Evolutionary conservation across 441 rosid species (phyloP).

Genomic region (Adansonia gregorii): DNA sequence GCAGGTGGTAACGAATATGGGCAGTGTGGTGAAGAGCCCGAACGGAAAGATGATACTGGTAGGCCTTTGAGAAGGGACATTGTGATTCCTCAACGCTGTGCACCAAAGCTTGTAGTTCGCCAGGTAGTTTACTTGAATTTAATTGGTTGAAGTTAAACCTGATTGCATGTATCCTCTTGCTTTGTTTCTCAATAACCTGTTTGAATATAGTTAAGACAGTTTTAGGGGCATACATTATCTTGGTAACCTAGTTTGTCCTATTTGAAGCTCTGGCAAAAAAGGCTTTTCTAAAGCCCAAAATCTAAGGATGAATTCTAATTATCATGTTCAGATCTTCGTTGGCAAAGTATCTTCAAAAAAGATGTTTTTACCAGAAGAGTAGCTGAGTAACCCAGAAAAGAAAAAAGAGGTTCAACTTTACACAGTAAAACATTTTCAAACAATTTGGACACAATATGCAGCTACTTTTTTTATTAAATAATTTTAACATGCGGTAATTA

Average conservation of each 20-base stretch:
- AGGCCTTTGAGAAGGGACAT: constrained; percentile 87
- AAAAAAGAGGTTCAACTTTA: not conserved
- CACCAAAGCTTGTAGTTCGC: constrained; percentile 78
- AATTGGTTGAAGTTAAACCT: not conserved
- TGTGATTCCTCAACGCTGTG: constrained; percentile 93
- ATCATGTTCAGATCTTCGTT: constrained; percentile 1
- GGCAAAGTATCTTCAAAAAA: constrained; percentile 8
- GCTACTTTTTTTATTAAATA: not conserved
- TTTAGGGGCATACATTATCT: not conserved
- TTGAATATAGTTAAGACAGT: not conserved
- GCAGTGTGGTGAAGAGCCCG: constrained; percentile 99
- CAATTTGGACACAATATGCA: not conserved
- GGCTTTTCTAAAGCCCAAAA: constrained; percentile 5
- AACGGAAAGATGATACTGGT: constrained; percentile 79
- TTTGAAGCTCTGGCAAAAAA: not conserved
- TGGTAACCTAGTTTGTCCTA: not conserved
- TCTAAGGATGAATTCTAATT: not conserved
- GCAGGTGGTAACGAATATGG: constrained; percentile 99
- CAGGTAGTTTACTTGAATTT: constrained; percentile 60
- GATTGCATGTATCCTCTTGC: constrained; percentile 6
- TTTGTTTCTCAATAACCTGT: constrained; percentile 2
- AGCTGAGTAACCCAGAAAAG: not conserved
- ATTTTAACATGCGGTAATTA: not conserved
- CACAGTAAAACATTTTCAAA: not conserved
- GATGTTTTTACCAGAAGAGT: constrained; percentile 1